Conservation (phyloP, 2,329 filamentous ascomycete genomes). For the Paraconiothyrium brasiliense region DNA sequence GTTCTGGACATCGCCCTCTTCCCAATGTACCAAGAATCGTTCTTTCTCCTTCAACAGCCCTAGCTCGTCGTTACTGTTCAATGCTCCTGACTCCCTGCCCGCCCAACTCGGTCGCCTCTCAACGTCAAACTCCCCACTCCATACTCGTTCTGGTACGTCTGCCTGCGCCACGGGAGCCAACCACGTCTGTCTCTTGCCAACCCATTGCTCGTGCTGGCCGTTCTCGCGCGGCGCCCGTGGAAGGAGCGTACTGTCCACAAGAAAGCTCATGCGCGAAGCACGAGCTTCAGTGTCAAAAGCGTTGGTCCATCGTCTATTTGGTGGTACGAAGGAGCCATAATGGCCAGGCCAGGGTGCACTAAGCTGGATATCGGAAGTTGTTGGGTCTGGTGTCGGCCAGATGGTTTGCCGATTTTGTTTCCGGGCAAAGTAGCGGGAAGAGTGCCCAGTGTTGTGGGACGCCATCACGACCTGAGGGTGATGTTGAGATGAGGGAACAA, state of each 20-base stretch:
- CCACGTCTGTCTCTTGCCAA: constrained; percentile 28
- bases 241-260: constrained; percentile 28
- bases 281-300: constrained; percentile 32
- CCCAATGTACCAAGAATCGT: constrained; percentile 62
- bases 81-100: constrained; percentile 14
- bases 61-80: neutral
- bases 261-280: constrained; percentile 29
- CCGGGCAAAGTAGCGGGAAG: neutral
- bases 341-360: constrained; percentile 18
- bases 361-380: constrained; percentile 14
- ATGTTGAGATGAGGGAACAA: neutral
- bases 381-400: constrained; percentile 13
- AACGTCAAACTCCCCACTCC: constrained; percentile 30
- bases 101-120: constrained; percentile 28
- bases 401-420: constrained; percentile 17
- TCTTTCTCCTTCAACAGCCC: neutral
- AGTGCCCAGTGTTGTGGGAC: neutral
- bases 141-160: constrained; percentile 19
- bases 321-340: constrained; percentile 12
- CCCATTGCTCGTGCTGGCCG: constrained; percentile 25
- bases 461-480: constrained; percentile 2
- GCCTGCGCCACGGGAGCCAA: constrained; percentile 18
- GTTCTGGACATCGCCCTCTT: constrained; percentile 62
- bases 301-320: constrained; percentile 22
- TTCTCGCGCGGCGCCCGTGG: constrained; percentile 18